Percentiles rank a stretch among this genome's conserved stretches.
These are phyloP conservation scores for Thalassiosira allenii DNA, from an alignment of 352 stramenopile species.

Conservation along the genomic window DNA sequence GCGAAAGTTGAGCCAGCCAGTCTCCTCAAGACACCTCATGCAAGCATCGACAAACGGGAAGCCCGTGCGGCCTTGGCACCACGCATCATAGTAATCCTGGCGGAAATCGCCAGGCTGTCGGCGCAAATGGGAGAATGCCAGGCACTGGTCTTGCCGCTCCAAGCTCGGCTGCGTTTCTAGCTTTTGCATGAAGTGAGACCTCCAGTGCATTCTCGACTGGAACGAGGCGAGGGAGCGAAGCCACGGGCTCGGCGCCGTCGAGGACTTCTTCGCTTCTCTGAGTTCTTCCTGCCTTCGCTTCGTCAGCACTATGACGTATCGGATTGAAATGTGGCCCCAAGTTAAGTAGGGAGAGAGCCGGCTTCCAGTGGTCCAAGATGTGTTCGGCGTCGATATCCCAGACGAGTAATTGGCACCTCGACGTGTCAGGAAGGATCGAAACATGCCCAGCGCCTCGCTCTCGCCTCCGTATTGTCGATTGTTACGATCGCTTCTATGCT, in stretches of 20 bases:
- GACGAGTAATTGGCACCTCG: conserved; percentile 62
- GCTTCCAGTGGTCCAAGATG: conserved; percentile 70
- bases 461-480: conserved; percentile 68
- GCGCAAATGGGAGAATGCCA: conserved; percentile 67
- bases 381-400: conserved; percentile 75
- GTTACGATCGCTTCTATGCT: conserved; percentile 58
- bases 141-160: conserved; percentile 64
- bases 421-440: conserved; percentile 67
- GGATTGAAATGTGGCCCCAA: conserved; percentile 72
- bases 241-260: conserved; percentile 34
- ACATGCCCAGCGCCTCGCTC: conserved; percentile 52
- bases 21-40: conserved; percentile 73
- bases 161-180: conserved; percentile 71
- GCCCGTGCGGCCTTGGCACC: conserved; percentile 63
- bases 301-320: conserved; percentile 56
- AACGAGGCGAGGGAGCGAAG: conserved; percentile 68
- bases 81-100: conserved; percentile 64
- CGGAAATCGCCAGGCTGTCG: conserved; percentile 70
- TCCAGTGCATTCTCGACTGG: conserved; percentile 73
- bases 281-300: conserved; percentile 58
- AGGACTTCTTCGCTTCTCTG: conserved; percentile 39
- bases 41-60: conserved; percentile 81
- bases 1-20: conserved; percentile 79
- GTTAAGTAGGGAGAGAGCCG: conserved; percentile 71
- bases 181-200: conserved; percentile 82